Evolutionary conservation across 2,329 filamentous ascomycete genomes (phyloP).

Genomic region (Fusarium praegraminearum): DNA sequence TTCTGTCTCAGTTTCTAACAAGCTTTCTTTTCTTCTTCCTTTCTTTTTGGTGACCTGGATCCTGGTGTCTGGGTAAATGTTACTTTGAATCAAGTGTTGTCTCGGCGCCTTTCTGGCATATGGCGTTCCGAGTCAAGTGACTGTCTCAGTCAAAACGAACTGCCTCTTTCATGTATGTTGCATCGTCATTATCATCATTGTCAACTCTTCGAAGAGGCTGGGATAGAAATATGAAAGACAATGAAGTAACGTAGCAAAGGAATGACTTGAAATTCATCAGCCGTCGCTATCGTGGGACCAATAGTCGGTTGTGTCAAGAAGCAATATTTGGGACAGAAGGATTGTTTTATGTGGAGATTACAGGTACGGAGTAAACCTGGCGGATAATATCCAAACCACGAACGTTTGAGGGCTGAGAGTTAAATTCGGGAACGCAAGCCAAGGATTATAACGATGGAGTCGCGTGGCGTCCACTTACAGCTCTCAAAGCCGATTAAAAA

Average conservation of each 20-base stretch:
- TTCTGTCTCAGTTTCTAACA: slow-evolving; percentile 35
- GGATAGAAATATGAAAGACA: neutral
- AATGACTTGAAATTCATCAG: slow-evolving; percentile 27
- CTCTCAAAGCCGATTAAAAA: neutral
- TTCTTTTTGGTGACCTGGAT: neutral
- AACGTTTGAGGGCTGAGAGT: slow-evolving; percentile 2
- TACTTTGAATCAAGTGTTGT: slow-evolving; percentile 32
- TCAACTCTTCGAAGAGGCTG: slow-evolving; percentile 8
- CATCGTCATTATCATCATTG: neutral
- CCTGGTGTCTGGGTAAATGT: slow-evolving; percentile 16
- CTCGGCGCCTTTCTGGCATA: slow-evolving; percentile 18
- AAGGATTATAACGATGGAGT: slow-evolving; percentile 14
- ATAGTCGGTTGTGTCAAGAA: slow-evolving; percentile 15
- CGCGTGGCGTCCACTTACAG: slow-evolving; percentile 32
- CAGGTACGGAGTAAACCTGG: neutral
- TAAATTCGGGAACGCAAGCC: slow-evolving; percentile 4
- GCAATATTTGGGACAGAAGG: slow-evolving; percentile 2
- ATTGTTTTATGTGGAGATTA: neutral
- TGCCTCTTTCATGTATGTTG: slow-evolving; percentile 23
- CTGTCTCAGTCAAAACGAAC: slow-evolving; percentile 16
- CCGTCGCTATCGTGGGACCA: slow-evolving; percentile 8
- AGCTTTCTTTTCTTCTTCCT: neutral
- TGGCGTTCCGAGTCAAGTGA: slow-evolving; percentile 20
- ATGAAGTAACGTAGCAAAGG: neutral
- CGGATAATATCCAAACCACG: neutral